Percentiles rank a stretch among this genome's conserved stretches.
Conservation (phyloP, 257 asterid species). For the Solanum arcanum region DNA sequence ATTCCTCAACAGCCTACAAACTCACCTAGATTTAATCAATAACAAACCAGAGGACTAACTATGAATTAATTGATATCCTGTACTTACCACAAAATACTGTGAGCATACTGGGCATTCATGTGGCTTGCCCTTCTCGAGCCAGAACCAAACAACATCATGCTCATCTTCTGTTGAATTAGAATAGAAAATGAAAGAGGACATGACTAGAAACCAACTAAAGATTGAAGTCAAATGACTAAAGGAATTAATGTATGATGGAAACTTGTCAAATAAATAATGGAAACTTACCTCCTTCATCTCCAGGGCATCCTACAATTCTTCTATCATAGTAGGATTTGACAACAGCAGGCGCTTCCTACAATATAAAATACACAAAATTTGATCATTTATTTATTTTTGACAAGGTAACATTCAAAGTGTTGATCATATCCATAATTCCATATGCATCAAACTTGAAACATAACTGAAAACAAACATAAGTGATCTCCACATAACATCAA, state of each 20-base stretch:
- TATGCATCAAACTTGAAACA: not conserved
- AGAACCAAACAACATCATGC: constrained; percentile 98
- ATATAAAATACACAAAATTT: not conserved
- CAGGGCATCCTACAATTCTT: constrained; percentile 96
- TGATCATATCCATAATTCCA: not conserved
- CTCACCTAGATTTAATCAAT: not conserved
- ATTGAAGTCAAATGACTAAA: not conserved
- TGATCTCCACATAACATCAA: not conserved
- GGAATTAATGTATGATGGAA: not conserved
- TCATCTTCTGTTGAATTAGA: constrained; percentile 66
- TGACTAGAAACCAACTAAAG: not conserved
- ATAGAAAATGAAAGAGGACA: not conserved
- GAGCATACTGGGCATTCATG: constrained; percentile 96
- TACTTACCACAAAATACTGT: constrained; percentile 83
- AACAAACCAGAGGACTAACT: not conserved
- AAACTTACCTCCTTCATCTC: constrained; percentile 76
- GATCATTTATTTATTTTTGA: not conserved
- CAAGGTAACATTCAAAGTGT: not conserved
- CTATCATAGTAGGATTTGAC: constrained; percentile 55
- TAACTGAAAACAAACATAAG: not conserved
- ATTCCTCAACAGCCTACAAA: not conserved
- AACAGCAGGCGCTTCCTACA: constrained; percentile 79
- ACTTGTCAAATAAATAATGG: not conserved
- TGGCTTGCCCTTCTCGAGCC: constrained; percentile 94
- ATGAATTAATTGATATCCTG: not conserved